Base-by-base conservation (phyloP, 768 basidiomycete genomes). In the Hypholoma fasciculare region DNA sequence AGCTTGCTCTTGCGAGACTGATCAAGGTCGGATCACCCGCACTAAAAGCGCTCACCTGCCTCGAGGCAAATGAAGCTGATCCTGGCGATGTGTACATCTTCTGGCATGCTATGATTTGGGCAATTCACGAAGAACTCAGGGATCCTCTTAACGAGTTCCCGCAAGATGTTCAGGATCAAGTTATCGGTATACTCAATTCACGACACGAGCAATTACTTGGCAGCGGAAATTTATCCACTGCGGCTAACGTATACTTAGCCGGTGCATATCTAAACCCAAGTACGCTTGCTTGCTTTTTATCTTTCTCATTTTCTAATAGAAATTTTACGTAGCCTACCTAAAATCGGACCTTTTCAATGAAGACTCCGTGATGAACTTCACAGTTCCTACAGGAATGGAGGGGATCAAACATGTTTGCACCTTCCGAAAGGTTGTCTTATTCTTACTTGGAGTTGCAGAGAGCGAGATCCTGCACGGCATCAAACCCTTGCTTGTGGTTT, bases 61-160 rank as follows among this genome's bases (percentile, higher is more conserved):
- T 74, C 17, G 71, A 72, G 56, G 61, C 71, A 19, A 71, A 69
- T 43, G 65, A 71, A 27, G 64, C 67, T 3, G 67, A 57, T 52
- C 54, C 65, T 8, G 67, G 65, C 0, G 72, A 74, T 63, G 69
- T 69, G 9, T 70, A 57, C 46, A 14, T 71, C 8, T 72, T 69
- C 47, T 71, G 69, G 71, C 69, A 71, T 57, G 69, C 71, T 36
- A 58, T 63, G 19, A 58, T 68, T 14, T 53, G 60, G 14, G 47
- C 63, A 4, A 67, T 62, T 7, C 51, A 64, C 7, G 56, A 62
- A 4, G 44, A 61, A 23, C 48, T 68, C 9, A 37, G 44, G 26
- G 36, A 59, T 46, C 27, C 37, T 9, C 42, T 27, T 23, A 44
- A 46, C 27, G 62, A 62, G 42, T 60, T 67, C 49, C 59, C 62